phyloP scores from a whole-genome alignment of 2,329 filamentous ascomycete species.

The Capronia epimyces region DNA sequence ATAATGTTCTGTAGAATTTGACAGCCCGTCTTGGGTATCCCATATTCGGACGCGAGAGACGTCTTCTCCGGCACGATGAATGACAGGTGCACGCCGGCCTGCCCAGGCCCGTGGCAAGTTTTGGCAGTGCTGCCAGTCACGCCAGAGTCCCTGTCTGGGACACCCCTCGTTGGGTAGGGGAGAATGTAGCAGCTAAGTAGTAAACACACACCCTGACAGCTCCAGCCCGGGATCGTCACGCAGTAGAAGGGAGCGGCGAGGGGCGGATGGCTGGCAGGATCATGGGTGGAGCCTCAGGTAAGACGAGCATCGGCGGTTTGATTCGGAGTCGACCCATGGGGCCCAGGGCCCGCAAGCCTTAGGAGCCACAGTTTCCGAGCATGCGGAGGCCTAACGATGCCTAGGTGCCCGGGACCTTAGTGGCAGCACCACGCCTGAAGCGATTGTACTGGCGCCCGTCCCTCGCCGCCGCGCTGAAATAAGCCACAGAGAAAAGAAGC shows the following conservation, averaged over 20 bases:
- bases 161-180: not conserved
- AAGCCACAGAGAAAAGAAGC: not conserved
- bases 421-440: not conserved
- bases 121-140: not conserved
- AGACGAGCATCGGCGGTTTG: slow-evolving; percentile 1
- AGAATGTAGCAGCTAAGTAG: not conserved
- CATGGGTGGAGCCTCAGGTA: not conserved
- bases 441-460: not conserved
- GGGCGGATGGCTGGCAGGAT: not conserved
- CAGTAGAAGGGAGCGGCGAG: not conserved
- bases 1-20: not conserved
- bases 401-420: not conserved
- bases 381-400: slow-evolving; percentile 3
- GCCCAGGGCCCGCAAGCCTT: slow-evolving; percentile 8
- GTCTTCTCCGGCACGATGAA: not conserved
- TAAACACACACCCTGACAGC: not conserved
- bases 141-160: not conserved
- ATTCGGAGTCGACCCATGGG: not conserved
- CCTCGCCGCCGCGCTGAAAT: not conserved
- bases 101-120: not conserved
- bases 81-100: not conserved
- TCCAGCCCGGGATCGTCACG: not conserved
- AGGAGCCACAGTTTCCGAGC: slow-evolving; percentile 13
- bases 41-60: too few relatives aligned
- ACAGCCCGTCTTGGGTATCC: too few relatives aligned